phyloP scores from a whole-genome alignment of 192 early-diverging fungal species.

The Podila epicladia region DNA sequence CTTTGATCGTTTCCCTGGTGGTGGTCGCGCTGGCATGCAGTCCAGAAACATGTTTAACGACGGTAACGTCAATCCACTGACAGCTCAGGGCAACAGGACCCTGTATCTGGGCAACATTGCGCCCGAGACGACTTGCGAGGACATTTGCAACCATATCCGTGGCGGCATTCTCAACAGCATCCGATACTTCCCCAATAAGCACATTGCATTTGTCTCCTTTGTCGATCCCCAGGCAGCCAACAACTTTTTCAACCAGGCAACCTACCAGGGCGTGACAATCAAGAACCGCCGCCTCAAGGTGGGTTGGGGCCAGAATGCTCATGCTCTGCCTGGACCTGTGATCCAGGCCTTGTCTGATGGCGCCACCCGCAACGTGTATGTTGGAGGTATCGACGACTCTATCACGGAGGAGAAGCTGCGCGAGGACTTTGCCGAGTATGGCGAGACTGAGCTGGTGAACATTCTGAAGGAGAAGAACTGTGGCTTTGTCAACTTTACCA shows the following conservation, averaged over 20 bases:
- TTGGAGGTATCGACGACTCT: constrained; percentile 72
- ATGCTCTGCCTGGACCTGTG: constrained; percentile 60
- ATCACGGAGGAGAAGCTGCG: constrained; percentile 77
- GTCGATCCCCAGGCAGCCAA: constrained; percentile 75
- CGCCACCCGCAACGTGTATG: constrained; percentile 86
- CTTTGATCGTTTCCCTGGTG: constrained; percentile 45
- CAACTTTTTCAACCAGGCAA: constrained; percentile 69
- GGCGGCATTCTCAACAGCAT: constrained; percentile 87
- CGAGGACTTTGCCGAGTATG: constrained; percentile 81
- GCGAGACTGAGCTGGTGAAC: constrained; percentile 90
- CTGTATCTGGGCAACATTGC: constrained; percentile 86
- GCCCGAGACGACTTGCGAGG: constrained; percentile 81
- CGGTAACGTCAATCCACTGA: constrained; percentile 16
- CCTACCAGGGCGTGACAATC: constrained; percentile 69
- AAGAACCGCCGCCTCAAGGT: constrained; percentile 80
- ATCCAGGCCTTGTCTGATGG: constrained; percentile 65
- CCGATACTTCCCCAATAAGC: constrained; percentile 77
- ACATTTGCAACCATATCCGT: constrained; percentile 88
- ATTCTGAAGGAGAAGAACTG: constrained; percentile 84
- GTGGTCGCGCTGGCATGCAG: constrained; percentile 13
- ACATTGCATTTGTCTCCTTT: constrained; percentile 89
- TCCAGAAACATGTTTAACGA: constrained; percentile 18
- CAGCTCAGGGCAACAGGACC: constrained; percentile 70
- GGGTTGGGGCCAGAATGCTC: constrained; percentile 81
- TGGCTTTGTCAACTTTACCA: constrained; percentile 88